Evolutionary conservation across 495 filamentous ascomycete species (phyloP), one percentile per base, ranked within the genome.

Genomic region (Darksidea phi): DNA sequence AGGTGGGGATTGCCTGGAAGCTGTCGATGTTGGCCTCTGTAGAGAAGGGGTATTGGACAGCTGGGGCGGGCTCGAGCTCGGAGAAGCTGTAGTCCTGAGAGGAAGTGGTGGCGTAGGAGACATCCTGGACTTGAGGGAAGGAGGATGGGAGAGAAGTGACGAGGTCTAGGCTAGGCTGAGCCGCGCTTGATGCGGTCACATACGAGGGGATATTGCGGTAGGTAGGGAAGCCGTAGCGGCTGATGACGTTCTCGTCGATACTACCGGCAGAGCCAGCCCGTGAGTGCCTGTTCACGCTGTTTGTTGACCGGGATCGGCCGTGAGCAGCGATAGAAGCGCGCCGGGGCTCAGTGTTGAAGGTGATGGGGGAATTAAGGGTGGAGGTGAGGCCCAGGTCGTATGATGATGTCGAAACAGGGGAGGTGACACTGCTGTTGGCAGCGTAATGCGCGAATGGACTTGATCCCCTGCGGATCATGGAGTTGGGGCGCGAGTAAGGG

Each of bases 161-260:
- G 36, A 61, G 26, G 64, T 61, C 46, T 65, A 69, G 25, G 56
- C 45, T 42, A 23, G 63, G 32, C 57, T 62, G 57, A 63, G 67
- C 17, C 48, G 61, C n/a, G 65, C 53, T 45, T 57, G 62, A 45
- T 20, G 61, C 38, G 48, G 79, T 72, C 43, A 84, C 76, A 68
- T 90, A 92, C 36, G 81, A 77, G 24, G 89, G 87, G 68, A 88
- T 81, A 45, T 88, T 86, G 47, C 88, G 86, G 72, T 94, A 94
- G 48, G 88, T 88, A 7, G 89, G 88, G 76, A 87, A 91, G 48
- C 84, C 86, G 75, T 83, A 91, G 61, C 85, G 86, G 61, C 80
- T 83, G 52, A 90, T 73, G 32, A 80, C 78, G 36, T 77, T 76
- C 49, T 83, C 82, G 68, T 95, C 89, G 48, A 91, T 76, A 67